Evolutionary conservation across 495 filamentous ascomycete species (phyloP), one percentile per base, ranked within the genome.

Genomic region (Penicillium lividum): DNA sequence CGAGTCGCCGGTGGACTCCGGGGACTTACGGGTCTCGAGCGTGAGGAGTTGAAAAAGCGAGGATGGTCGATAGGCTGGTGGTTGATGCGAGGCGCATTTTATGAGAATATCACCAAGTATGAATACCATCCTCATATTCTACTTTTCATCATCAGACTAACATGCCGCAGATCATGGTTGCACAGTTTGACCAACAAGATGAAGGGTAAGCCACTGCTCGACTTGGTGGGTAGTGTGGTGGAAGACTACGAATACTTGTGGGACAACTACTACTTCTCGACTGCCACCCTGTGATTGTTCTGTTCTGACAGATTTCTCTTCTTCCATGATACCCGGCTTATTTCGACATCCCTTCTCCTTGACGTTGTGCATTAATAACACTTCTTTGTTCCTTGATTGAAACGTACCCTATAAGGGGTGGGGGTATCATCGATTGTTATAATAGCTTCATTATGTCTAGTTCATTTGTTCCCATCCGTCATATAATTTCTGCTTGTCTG

Each of bases 231-330:
- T 1, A 92, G 87, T 52, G 82, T 98, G 25, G 66, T 98, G 54
- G 93, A 96, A 69, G 95, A 98, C 68, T 98, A 98, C 65, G 90
- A 95, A 68, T 97, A 94, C 67, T 79, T 98, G 15, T 98, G 94
- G 94, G 93, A 97, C 75, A 90, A 96, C 52, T 98, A 96, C 67
- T 93, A 98, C 73, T 98, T 98, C 72, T 81, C 86, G 10, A 89
- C 86, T 10, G 83, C 87, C 27, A 90, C 87, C 1, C 63, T 89
- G 57, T 91, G 62, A 76, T 53, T 59, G 36, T 44, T 31, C 40
- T 30, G 45, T 47, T 31, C 40, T 30, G 45, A n/a, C 40, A 45
- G 15, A 45, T 33, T 50, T 44, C 46, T 38, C 18, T 61, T 66
- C 59, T 57, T 53, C 54, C 57, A 60, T 60, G 64, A 72, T 68